A percentile compares a stretch with the other conserved stretches of the same genome.
Evolutionary conservation across 2,329 filamentous ascomycete species (phyloP).

Genomic region (Venturiaceae sp.): DNA sequence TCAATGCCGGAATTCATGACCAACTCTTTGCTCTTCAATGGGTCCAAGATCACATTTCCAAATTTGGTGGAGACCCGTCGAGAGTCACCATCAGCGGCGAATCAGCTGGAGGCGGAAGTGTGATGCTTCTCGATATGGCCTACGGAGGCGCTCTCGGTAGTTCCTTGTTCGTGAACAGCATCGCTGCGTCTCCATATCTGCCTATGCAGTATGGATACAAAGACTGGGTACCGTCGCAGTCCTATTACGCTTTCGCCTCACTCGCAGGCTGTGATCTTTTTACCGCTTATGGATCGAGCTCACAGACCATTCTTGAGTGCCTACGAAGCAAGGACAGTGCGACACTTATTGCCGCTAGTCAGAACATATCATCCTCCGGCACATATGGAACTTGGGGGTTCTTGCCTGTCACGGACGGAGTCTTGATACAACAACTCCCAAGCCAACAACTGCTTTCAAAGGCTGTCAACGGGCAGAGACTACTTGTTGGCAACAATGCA

Average conservation of each 20-base stretch:
- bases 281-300: neutral
- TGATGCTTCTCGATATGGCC: conserved; percentile 1
- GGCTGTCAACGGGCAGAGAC: neutral
- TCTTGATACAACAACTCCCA: neutral
- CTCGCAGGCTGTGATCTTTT: neutral
- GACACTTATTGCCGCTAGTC: neutral
- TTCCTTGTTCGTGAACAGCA: neutral
- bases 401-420: neutral
- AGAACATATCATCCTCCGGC: neutral
- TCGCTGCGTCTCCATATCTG: conserved; percentile 1
- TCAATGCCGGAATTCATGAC: conserved; percentile 36
- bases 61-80: conserved; percentile 41
- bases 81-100: conserved; percentile 35
- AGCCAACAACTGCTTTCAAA: neutral
- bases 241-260: conserved; percentile 2
- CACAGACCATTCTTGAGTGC: neutral
- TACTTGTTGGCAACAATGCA: conserved; percentile 6
- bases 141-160: neutral
- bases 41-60: conserved; percentile 40
- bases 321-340: neutral
- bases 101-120: conserved; percentile 3
- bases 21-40: conserved; percentile 43
- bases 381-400: neutral
- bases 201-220: conserved; percentile 3
- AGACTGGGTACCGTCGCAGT: neutral